Evolutionary conservation across 179 eudicot genomes (phyloP), one percentile per base, ranked within the genome.

Genomic region (Silene noctiflora): DNA sequence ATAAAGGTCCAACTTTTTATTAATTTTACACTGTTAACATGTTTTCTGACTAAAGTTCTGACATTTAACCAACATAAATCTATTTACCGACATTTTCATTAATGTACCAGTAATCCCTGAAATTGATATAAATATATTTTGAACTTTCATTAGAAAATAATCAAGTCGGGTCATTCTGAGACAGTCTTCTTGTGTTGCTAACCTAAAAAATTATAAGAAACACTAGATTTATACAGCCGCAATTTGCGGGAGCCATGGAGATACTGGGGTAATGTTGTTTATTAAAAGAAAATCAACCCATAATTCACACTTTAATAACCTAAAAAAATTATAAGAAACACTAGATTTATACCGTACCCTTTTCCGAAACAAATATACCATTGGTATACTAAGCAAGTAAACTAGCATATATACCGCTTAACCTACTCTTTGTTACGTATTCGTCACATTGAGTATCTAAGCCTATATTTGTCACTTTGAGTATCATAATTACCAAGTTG

Each of bases 31-130:
- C 31, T 14, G 68, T 27, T 64, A 21, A 21, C 68, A 27, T 67
- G 48, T 67, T 67, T 64, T 67, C 12, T 67, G 71, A 35, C 51
- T 2, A 67, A 33, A 35, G 48, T 67, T 67, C 24, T 29, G 24
- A 6, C 71, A 67, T 35, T 67, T 17, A 44, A 25, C 39, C 39
- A 35, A 10, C 24, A 67, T 19, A 35, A 33, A 12, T 31, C 35
- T 67, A 35, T 39, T 67, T 67, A n/a, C 21, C 20, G 55, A 19
- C 72, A 33, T 33, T 5, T 19, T 39, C 10, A 44, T 21, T 14
- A 55, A 55, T 55, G 59, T 55, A 8, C 7, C 20, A 55, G 4
- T 55, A 55, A 55, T 55, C 20, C 20, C 59, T 55, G 59, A 55
- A 55, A 14, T 53, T 53, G 58, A 48, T 48, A 48, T 48, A 11